Base-by-base conservation (phyloP, 345 rosid species). In the Aquilaria sinensis region DNA sequence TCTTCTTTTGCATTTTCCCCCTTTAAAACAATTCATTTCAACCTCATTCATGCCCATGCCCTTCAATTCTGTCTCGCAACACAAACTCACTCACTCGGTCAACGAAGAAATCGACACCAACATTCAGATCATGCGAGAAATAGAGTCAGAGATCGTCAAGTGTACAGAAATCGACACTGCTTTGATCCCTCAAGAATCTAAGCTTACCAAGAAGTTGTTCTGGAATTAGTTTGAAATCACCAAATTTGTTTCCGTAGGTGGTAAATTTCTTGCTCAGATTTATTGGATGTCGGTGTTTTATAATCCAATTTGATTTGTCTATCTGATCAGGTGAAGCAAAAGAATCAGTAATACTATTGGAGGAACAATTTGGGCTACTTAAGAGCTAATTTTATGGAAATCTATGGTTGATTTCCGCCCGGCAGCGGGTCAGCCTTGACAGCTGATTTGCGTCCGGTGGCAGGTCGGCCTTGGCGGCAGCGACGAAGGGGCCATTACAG, bases 91-190 rank as follows among this genome's bases (percentile, higher is more conserved):
- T 23, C 1, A 23, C 31, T 47, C 88, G 97, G 92, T 91, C 63
- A 83, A 91, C 67, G 77, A 70, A 67, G 96, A 88, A 72, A 91
- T 86, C 53, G 97, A 91, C 54, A 71, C 78, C 33, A 86, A 78
- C 69, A 83, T 88, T 64, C 81, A 76, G 56, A 51, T 76, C 41
- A 84, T 93, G 57, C 64, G 91, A 62, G 83, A 84, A 68, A 81
- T 86, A 37, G 93, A 86, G 67, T 88, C 97, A 48, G 88, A 86
- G 81, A 83, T 88, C 70, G 83, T 67, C 47, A 63, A 58, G 51
- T 83, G 85, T 51, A 56, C 74, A 0, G 92, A 84, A 69, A 54
- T 76, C 13, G 96, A 88, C 65, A 59, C 73, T 12, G 32, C 67
- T 47, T 58, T 83, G 16, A 61, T 64, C 9, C n/a, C 58, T 60